Base-by-base conservation (phyloP, 495 filamentous ascomycete species). In the Penicillium antarcticum region DNA sequence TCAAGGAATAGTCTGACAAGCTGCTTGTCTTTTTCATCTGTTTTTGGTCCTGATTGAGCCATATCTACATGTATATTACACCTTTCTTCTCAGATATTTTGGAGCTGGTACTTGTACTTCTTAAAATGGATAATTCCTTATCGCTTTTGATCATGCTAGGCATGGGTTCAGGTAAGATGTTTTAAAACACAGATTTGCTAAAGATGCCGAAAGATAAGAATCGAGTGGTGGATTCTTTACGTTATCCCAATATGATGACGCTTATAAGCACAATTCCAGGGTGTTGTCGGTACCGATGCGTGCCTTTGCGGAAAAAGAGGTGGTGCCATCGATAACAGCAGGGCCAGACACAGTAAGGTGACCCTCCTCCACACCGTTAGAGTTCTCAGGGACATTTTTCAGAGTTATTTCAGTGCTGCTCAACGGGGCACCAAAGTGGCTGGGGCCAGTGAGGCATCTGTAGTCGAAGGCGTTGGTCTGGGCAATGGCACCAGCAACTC, bases 381-480 rank as follows among this genome's bases (percentile, higher is more conserved):
- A 81, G 26, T 77, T 82, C 63, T 83, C 87, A 37, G 81, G 69
- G 7, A 76, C 63, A 1, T 66, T 65, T 31, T 72, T 86, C 37
- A 96, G 65, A 52, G 85, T 76, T 21, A 96, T 68, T 69, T 97
- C 92, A 2, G 89, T 80, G 53, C 81, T 85, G 57, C 88, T 90
- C 31, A 94, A 56, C 4, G 91, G 92, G 24, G 84, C 72, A 2
- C 94, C 95, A 62, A 97, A 95, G 69, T 96, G 91, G 32, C 78
- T 82, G 32, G 72, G 52, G 61, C 80, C 59, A 14, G 51, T 13
- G 42, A 79, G 70, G 14, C 84, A 76, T 35, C 92, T 74, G 63
- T 99, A 97, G 62, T 99, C 94, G 58, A 89, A 92, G 29, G 91
- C 77, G 51, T 87, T 82, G 10, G 89, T 94, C 70, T 97, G 92